Evolutionary conservation across 2,329 filamentous ascomycete species (phyloP), one percentile per base, ranked within the genome.

Genomic region (Fusarium stilboides): DNA sequence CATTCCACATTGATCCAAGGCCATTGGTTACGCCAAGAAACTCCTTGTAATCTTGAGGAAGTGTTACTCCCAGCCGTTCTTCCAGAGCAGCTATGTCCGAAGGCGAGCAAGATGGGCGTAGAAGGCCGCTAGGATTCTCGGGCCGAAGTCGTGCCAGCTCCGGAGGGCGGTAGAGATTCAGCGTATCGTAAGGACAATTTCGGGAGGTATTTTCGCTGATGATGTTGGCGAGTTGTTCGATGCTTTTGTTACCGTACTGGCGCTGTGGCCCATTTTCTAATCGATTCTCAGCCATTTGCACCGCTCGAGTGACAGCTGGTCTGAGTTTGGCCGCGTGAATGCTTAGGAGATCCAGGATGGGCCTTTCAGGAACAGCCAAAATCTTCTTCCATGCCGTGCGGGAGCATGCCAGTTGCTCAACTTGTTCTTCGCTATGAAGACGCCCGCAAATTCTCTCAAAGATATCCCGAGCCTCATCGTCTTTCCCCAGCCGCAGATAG

Each of bases 381-480:
- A 62, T 24, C 10, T 62, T 33, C 8, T 45, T 62, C 59, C 46
- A 62, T 2, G 24, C 57, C 6, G 4, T 7, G 1, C 59, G 40
- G 12, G 59, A 62, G 28, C 59, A 55, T 20, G 6, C 28, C 7
- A 61, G 58, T 28, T 62, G 58, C 6, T 62, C 58, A 7, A 61
- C 26, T 36, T 45, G 49, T 4, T 62, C 58, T 12, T 54, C 36
- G 1, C n/a, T 6, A 8, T 40, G 19, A 5, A 54, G 40, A 3
- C 58, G 40, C 2, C 20, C 33, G 4, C 26, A 45, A 8, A 61
- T 17, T 7, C 31, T 34, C 9, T 20, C 20, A 2, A 62, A 17
- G 4, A 61, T 2, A 3, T 40, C 40, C 6, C n/a, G 26, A 5
- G 33, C 45, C 8, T 62, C 19, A 4, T 13, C 36, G 0, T 44